A percentile compares a stretch with the other conserved stretches of the same genome.
Conservation (phyloP, 768 basidiomycete genomes). For the Auriscalpium vulgare region DNA sequence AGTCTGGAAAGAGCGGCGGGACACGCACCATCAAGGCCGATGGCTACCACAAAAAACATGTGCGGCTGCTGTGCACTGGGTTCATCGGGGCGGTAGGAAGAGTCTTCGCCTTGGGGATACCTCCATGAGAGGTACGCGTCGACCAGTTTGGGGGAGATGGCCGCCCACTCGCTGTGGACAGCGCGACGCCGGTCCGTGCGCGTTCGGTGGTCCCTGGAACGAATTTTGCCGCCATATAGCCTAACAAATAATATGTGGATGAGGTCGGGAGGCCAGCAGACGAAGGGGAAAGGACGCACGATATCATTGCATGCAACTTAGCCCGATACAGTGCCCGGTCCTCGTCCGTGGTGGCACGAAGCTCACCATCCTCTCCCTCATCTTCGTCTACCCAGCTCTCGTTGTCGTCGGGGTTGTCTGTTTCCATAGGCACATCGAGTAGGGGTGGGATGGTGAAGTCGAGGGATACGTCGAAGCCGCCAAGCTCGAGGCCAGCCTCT, state of each 20-base stretch:
- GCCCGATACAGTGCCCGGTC: not conserved
- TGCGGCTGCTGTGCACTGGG: too few relatives aligned
- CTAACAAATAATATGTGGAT: not conserved
- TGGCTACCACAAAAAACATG: not conserved
- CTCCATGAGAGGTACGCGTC: not conserved
- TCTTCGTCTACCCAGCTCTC: not conserved
- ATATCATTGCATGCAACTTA: not conserved
- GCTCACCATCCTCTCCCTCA: not conserved
- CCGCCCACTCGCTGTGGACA: not conserved
- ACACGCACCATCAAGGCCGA: not conserved
- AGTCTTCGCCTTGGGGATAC: not conserved
- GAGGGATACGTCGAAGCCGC: not conserved
- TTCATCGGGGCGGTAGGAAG: too few relatives aligned
- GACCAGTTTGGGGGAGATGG: not conserved
- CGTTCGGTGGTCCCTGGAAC: not conserved
- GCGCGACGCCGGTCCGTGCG: not conserved
- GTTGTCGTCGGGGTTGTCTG: not conserved
- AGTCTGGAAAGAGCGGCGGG: not conserved
- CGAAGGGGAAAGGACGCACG: not conserved
- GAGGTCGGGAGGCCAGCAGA: not conserved
- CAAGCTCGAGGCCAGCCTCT: not conserved
- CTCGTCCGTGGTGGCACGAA: not conserved
- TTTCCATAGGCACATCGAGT: not conserved
- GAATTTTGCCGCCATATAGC: not conserved
- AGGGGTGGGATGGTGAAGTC: not conserved